Base-by-base conservation (phyloP, 2,329 filamentous ascomycete genomes). In the Ceratocystis smalleyi region DNA sequence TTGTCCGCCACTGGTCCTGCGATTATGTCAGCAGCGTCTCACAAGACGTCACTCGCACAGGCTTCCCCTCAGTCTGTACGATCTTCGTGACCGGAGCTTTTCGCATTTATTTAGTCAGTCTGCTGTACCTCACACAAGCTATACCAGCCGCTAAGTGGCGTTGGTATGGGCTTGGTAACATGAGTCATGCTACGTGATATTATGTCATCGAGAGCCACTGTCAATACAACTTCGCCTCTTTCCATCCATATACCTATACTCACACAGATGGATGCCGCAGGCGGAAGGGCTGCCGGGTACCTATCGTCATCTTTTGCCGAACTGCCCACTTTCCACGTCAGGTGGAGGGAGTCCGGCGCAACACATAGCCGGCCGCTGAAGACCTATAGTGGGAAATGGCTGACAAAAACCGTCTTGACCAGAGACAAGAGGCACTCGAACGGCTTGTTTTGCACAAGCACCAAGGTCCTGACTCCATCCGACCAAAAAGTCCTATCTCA, bases 41-140 rank as follows among this genome's bases (percentile, higher is more conserved):
- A 63, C 51, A 63, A 57, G 49, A 63, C 62, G 62, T 59, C 49
- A 63, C 35, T 10, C 12, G 27, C 45, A 45, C 22, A 57, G 15
- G 7, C 54, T 57, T 57, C 54, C 54, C 24, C 54, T 57, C 30
- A 32, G 54, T 32, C 54, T 57, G 54, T 57, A 24, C 54, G 54
- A 27, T 8, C 7, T 35, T 30, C 5, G 12, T 32, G 30, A 7
- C 24, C 24, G 54, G 15, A 24, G 12, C 24, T 32, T 57, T 32
- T 57, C 24, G 54, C 35, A 40, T 15, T 40, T 5, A 40, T 40
- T 40, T 40, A 40, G 30, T 24, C 24, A 32, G 30, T 5, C 27
- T 30, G n/a, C n/a, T 27, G 24, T 35, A 57, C 27, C 15, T n/a
- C 19, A 17, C 1, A 57, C 24, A 57, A 32, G 24, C 54, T 55